These are phyloP conservation scores for Fusarium virguliforme DNA, from an alignment of 2,329 filamentous ascomycete species.

Conservation along the genomic window DNA sequence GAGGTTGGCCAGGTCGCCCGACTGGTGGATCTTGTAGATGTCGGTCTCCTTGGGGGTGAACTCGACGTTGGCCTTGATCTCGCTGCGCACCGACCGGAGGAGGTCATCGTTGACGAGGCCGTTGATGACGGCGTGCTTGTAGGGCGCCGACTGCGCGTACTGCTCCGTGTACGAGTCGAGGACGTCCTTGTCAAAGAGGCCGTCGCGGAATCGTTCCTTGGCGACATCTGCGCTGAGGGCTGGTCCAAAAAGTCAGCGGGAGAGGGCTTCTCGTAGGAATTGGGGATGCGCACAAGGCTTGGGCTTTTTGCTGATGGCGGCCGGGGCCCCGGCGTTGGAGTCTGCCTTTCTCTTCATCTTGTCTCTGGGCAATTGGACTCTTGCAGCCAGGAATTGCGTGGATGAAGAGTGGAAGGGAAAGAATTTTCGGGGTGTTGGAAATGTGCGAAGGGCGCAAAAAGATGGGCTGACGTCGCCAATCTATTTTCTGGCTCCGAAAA, in stretches of 20 bases:
- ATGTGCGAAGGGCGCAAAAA: conserved; percentile 39
- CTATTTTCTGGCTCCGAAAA: conserved; percentile 48
- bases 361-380: conserved; percentile 40
- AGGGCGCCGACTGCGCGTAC: conserved; percentile 78
- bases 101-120: conserved; percentile 84
- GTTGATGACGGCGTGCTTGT: conserved; percentile 93
- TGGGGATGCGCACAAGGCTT: conserved; percentile 61
- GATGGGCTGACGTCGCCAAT: conserved; percentile 53
- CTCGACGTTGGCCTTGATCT: conserved; percentile 91
- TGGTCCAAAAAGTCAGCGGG: conserved; percentile 49
- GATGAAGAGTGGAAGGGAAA: conserved; percentile 19
- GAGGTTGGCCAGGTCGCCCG: conserved; percentile 95
- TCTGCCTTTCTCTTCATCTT: conserved; percentile 75
- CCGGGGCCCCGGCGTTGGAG: conserved; percentile 61
- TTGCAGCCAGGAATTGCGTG: conserved; percentile 18
- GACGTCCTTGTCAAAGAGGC: conserved; percentile 74
- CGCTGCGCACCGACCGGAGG: conserved; percentile 87
- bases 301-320: conserved; percentile 68
- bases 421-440: conserved; percentile 19
- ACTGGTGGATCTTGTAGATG: conserved; percentile 99
- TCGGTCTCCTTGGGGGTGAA: conserved; percentile 99
- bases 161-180: conserved; percentile 72
- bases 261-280: conserved; percentile 25
- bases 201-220: conserved; percentile 74
- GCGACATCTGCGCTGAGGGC: conserved; percentile 67